Conservation (phyloP, 805 yeast genomes). For the Pichia scutulata region DNA sequence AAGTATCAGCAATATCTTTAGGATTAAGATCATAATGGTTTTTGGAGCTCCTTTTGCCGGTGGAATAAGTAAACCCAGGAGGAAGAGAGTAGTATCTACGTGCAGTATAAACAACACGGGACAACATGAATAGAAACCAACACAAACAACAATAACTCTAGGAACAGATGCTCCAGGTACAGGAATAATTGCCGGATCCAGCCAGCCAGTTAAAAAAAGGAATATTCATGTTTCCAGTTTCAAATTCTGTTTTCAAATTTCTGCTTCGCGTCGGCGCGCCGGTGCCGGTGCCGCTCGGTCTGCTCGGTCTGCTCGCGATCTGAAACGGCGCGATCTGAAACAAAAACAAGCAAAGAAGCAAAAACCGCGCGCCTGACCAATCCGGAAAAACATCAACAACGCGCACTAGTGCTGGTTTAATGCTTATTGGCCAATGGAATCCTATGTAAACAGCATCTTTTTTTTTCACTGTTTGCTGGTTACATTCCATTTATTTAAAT, state of each 20-base stretch:
- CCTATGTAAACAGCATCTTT: neutral
- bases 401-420: neutral
- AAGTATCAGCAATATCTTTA: conserved; percentile 13
- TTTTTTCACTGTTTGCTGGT: neutral
- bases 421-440: neutral
- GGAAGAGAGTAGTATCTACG: conserved; percentile 1
- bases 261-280: too few relatives aligned
- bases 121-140: neutral
- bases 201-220: neutral
- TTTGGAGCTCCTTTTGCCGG: neutral
- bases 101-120: neutral
- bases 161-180: neutral
- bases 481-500: too few relatives aligned
- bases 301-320: too few relatives aligned
- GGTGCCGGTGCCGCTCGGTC: too few relatives aligned
- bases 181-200: neutral
- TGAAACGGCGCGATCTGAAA: too few relatives aligned
- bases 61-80: conserved; percentile 1
- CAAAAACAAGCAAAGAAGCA: too few relatives aligned
- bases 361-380: neutral
- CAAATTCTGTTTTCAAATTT: too few relatives aligned
- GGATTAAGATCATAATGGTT: neutral
- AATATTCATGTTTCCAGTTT: neutral
- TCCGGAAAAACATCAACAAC: conserved; percentile 1
- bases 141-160: neutral